Percentiles rank a stretch among this genome's conserved stretches.
Conservation (phyloP, 2,329 filamentous ascomycete genomes). For the Monosporascus sp. region DNA sequence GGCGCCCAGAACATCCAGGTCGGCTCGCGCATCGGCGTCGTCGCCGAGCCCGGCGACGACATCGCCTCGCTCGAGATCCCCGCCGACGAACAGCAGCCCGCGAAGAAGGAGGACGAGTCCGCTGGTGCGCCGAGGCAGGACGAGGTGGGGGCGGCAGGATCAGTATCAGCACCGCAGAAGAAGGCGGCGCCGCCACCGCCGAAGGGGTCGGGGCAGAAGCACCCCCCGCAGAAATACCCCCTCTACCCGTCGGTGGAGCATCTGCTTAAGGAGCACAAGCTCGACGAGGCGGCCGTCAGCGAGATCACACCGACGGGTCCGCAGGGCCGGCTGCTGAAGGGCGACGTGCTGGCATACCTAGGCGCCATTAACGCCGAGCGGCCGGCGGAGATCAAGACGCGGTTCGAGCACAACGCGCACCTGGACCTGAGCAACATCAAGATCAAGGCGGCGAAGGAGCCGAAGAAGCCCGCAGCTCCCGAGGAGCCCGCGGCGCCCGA, state of each 20-base stretch:
- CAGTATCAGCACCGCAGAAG: slow-evolving; percentile 26
- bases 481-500: slow-evolving; percentile 39
- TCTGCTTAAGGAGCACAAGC: slow-evolving; percentile 71
- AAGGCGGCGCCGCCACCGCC: slow-evolving; percentile 25
- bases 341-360: slow-evolving; percentile 86
- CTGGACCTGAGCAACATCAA: slow-evolving; percentile 96
- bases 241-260: slow-evolving; percentile 79
- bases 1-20: slow-evolving; percentile 74
- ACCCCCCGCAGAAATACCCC: slow-evolving; percentile 63
- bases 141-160: slow-evolving; percentile 15
- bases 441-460: slow-evolving; percentile 47
- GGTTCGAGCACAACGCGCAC: slow-evolving; percentile 70
- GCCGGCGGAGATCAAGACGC: slow-evolving; percentile 64
- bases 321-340: slow-evolving; percentile 84
- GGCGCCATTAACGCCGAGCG: slow-evolving; percentile 70
- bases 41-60: slow-evolving; percentile 79
- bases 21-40: slow-evolving; percentile 73
- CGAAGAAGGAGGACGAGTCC: slow-evolving; percentile 27
- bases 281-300: slow-evolving; percentile 69
- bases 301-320: slow-evolving; percentile 87
- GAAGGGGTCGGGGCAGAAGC: slow-evolving; percentile 39
- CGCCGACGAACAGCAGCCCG: slow-evolving; percentile 52
- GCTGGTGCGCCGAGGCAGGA: slow-evolving; percentile 20
- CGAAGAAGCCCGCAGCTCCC: slow-evolving; percentile 30
- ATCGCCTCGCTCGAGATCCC: slow-evolving; percentile 69